phyloP scores from a whole-genome alignment of 768 basidiomycete species.

The Macrolepiota fuliginosa region DNA sequence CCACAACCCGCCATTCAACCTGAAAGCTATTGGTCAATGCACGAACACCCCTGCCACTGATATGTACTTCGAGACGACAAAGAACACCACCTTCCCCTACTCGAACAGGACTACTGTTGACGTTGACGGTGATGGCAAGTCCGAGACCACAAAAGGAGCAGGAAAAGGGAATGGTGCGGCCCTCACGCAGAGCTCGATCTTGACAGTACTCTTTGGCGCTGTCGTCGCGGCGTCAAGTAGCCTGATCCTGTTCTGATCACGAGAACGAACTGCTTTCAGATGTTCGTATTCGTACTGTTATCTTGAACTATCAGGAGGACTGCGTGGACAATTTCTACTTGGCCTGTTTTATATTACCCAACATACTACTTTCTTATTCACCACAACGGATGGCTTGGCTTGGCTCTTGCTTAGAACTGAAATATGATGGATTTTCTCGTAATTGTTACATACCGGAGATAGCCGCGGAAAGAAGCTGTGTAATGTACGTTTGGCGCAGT shows the following conservation, averaged over 20 bases:
- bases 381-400: not conserved
- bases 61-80: conserved; percentile 82
- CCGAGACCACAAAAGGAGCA: conserved; percentile 29
- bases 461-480: conserved; percentile 8
- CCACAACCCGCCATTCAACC: conserved; percentile 63
- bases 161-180: conserved; percentile 16
- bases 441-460: conserved; percentile 7
- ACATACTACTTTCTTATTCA: not conserved
- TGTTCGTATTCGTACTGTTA: not conserved
- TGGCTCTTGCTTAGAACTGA: not conserved
- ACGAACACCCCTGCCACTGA: conserved; percentile 57
- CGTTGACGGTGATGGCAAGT: conserved; percentile 34
- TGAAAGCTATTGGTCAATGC: conserved; percentile 80
- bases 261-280: not conserved
- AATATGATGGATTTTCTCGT: not conserved
- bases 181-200: not conserved
- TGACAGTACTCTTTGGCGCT: not conserved
- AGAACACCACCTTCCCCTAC: conserved; percentile 66
- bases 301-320: not conserved
- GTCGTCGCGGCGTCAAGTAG: conserved; percentile 4
- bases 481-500: not conserved
- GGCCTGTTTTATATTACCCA: not conserved
- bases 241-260: not conserved
- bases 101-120: conserved; percentile 34
- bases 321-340: not conserved